Evolutionary conservation across 1,139 yeast genomes (phyloP).

Genomic region (Yamadazyma dushanensis): DNA sequence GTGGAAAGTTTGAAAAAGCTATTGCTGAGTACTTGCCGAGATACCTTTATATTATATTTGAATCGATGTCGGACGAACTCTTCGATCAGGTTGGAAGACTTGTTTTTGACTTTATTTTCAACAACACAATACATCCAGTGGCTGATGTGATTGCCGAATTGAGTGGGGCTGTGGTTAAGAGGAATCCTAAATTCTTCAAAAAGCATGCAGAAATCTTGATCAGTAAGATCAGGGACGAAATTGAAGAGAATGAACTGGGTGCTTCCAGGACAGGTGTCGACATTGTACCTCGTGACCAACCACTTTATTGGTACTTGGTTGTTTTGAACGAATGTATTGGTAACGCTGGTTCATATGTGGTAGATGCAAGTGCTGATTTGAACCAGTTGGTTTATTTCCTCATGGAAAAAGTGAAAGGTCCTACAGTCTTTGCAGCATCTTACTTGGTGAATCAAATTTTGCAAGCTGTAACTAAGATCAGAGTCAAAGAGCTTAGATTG

Average conservation of each 20-base stretch:
- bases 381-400: conserved; percentile 50
- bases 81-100: conserved; percentile 54
- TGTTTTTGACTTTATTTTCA: conserved; percentile 56
- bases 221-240: conserved; percentile 62
- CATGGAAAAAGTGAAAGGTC: conserved; percentile 68
- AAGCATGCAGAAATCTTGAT: conserved; percentile 46
- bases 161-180: conserved; percentile 65
- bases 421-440: conserved; percentile 49
- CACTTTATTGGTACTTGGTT: conserved; percentile 70
- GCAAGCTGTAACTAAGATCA: conserved; percentile 61
- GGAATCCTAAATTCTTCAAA: conserved; percentile 54
- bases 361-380: conserved; percentile 48
- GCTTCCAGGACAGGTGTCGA: conserved; percentile 67
- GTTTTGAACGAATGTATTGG: conserved; percentile 72
- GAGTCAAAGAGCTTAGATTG: conserved; percentile 54
- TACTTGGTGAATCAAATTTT: conserved; percentile 64
- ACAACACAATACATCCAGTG: conserved; percentile 62
- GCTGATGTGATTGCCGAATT: conserved; percentile 71
- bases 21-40: conserved; percentile 62
- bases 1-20: conserved; percentile 49
- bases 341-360: conserved; percentile 57
- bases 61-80: conserved; percentile 67
- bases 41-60: conserved; percentile 64
- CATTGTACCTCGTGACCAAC: conserved; percentile 73
- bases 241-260: conserved; percentile 86